Evolutionary conservation across 208 protist species (phyloP).

Genomic region (Trichomonas tenax): DNA sequence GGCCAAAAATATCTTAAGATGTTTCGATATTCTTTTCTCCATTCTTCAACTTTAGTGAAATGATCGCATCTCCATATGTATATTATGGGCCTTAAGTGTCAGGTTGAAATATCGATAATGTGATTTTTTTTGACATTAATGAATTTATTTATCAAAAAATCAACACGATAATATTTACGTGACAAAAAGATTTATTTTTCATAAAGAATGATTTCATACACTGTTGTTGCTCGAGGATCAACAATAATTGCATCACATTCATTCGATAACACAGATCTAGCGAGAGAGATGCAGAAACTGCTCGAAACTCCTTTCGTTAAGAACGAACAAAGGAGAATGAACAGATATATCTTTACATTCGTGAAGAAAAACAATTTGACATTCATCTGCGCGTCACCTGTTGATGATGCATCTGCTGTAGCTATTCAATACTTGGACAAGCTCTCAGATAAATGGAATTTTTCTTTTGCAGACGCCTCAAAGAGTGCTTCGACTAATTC

Average conservation of each 20-base stretch:
- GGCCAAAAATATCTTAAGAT: no score
- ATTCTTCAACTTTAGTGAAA: no score
- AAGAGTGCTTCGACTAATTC: not conserved
- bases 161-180: no score
- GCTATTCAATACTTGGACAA: not conserved
- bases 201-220: not conserved
- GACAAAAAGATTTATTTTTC: not conserved
- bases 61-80: no score
- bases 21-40: no score
- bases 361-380: not conserved
- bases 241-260: not conserved
- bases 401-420: not conserved
- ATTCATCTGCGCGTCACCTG: not conserved
- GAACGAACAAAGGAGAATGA: slow-evolving; percentile 1
- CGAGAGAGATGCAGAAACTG: not conserved
- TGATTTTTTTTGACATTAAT: no score
- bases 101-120: no score
- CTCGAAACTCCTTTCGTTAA: not conserved
- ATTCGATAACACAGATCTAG: not conserved
- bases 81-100: no score
- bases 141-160: no score
- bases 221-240: not conserved
- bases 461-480: not conserved
- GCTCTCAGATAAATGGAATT: not conserved
- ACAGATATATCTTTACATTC: not conserved